Evolutionary conservation across 768 basidiomycete species (phyloP).

Genomic region (Lentinula boryana): DNA sequence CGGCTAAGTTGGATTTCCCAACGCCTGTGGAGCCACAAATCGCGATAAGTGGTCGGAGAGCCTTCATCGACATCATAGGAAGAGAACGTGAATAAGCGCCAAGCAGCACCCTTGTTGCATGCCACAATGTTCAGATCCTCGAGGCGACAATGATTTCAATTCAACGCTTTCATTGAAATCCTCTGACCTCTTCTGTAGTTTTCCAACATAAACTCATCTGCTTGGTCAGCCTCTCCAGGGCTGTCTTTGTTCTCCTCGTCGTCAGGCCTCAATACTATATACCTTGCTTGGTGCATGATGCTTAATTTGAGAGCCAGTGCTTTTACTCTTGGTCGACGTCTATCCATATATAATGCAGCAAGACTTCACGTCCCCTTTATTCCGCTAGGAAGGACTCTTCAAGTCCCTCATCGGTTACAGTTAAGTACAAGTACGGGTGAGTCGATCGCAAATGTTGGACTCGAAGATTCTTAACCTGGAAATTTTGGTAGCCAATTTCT

Average conservation of each 20-base stretch:
- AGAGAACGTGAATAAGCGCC: too few species aligned
- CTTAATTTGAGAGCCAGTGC: background rate
- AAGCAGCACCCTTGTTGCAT: background rate
- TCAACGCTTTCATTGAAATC: background rate
- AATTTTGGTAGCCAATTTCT: background rate
- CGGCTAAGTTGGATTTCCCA: constrained; percentile 89
- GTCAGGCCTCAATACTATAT: background rate
- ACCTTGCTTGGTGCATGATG: background rate
- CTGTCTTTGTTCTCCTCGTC: background rate
- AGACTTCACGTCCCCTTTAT: background rate
- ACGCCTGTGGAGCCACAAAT: constrained; percentile 95
- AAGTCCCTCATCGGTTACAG: background rate
- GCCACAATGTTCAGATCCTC: background rate
- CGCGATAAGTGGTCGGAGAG: constrained; percentile 63
- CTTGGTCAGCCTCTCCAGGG: background rate
- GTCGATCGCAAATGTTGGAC: background rate
- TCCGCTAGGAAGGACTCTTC: background rate
- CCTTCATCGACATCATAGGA: constrained; percentile 21
- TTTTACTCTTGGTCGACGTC: background rate
- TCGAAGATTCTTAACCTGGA: background rate
- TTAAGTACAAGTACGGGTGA: background rate
- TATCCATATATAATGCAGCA: background rate
- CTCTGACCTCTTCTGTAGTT: background rate
- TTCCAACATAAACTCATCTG: background rate
- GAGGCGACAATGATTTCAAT: background rate